phyloP scores from a whole-genome alignment of 805 yeast species.

The Pichia manshurica region DNA sequence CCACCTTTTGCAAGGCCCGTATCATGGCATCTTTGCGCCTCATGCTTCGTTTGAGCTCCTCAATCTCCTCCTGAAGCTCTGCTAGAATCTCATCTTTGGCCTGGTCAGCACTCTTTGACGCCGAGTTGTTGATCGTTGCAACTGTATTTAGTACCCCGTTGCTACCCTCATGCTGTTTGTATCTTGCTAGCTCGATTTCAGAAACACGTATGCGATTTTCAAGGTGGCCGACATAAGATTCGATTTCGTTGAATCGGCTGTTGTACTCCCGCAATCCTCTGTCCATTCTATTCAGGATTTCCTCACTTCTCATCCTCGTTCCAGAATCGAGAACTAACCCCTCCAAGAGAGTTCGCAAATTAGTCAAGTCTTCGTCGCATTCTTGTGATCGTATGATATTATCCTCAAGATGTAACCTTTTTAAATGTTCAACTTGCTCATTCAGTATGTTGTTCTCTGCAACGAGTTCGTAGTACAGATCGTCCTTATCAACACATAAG shows the following conservation, averaged over 20 bases:
- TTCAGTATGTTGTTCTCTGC: conserved; percentile 62
- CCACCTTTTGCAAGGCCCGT: conserved; percentile 42
- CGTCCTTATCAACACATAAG: conserved; percentile 25
- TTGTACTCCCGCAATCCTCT: conserved; percentile 6
- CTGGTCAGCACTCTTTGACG: not conserved
- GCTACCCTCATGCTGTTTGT: not conserved
- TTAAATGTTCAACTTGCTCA: conserved; percentile 65
- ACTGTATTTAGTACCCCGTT: not conserved
- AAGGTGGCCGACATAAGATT: conserved; percentile 13
- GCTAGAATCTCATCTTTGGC: not conserved
- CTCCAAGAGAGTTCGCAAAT: not conserved
- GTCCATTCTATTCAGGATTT: not conserved
- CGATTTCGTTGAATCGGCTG: conserved; percentile 5
- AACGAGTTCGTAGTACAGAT: conserved; percentile 29
- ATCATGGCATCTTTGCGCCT: conserved; percentile 76
- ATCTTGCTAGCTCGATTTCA: conserved; percentile 13
- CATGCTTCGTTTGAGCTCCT: conserved; percentile 54
- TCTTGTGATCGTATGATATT: conserved; percentile 6
- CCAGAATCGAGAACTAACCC: conserved; percentile 1
- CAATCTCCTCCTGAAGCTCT: conserved; percentile 61
- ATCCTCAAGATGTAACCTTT: conserved; percentile 44
- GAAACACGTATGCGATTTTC: conserved; percentile 13
- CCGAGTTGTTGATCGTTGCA: not conserved
- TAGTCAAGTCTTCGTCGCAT: not conserved
- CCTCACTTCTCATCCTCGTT: not conserved